Conservation (phyloP, 163 green algal genomes). For the Volvox carteri region DNA sequence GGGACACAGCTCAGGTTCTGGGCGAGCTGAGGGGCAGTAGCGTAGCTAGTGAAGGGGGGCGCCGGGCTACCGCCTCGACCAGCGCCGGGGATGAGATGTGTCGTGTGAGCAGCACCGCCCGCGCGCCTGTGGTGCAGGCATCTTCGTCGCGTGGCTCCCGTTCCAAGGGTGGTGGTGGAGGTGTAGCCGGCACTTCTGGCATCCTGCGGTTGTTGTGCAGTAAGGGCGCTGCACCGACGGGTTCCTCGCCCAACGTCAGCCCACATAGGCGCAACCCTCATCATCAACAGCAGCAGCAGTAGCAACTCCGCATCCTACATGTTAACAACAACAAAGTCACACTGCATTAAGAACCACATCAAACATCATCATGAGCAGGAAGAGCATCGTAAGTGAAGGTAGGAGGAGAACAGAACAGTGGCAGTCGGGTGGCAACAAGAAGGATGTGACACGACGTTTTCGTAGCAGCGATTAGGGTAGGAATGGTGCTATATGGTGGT, state of each 20-base stretch:
- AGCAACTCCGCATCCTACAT: too few relatives aligned
- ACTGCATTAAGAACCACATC: too few relatives aligned
- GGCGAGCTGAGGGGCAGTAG: neutral
- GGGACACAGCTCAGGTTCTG: neutral
- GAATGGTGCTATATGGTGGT: too few relatives aligned
- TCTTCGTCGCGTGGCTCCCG: neutral
- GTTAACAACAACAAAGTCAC: too few relatives aligned
- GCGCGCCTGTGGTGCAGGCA: neutral
- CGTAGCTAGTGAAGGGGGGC: neutral
- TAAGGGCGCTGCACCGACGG: neutral
- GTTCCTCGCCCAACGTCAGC: neutral
- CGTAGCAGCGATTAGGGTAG: too few relatives aligned
- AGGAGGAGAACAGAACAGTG: too few relatives aligned
- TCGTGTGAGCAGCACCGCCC: neutral
- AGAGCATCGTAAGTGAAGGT: too few relatives aligned
- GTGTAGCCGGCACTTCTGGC: neutral
- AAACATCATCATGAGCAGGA: too few relatives aligned
- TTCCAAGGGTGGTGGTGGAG: neutral
- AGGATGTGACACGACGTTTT: too few relatives aligned
- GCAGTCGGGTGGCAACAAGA: too few relatives aligned
- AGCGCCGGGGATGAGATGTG: neutral
- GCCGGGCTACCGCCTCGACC: neutral
- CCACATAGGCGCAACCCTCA: neutral
- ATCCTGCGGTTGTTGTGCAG: conserved; percentile 34
- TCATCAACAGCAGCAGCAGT: neutral